Base-by-base conservation (phyloP, 2,329 filamentous ascomycete genomes). In the Ophiostoma populinum region DNA sequence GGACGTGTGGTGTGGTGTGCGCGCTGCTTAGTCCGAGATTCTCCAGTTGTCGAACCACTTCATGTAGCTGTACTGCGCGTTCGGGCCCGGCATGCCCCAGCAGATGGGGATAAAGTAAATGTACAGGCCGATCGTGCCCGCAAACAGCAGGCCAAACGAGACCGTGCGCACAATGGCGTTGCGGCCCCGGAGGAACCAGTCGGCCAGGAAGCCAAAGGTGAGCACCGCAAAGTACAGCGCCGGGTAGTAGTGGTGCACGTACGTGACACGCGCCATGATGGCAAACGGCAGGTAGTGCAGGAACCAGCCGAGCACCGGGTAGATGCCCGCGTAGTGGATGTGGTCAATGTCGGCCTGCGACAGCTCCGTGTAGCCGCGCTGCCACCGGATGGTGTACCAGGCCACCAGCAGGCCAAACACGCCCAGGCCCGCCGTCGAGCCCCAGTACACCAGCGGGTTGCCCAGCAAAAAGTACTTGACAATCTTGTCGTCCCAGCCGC, bases 211-310 rank as follows among this genome's bases (percentile, higher is more conserved):
- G 36, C 86, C 87, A 42, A 86, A 73, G 12, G 71, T 73, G 30
- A 98, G 63, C 45, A 98, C 93, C 48, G 90, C 86, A 55, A 95
- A 98, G 64, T 95, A 98, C 9, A 98, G 71, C 8, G 90, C 90
- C 9, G 90, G 90, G 57, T 95, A 98, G 65, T 98, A 98, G 62
- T 98, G 90, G 57, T 98, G 90, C 36, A 98, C 90, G 51, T 98
- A 98, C 12, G 90, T 98, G 41, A 98, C 90, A 66, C 90, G 82
- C 9, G 85, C 90, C 92, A 98, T 98, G 51, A 90, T 74, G 49
- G 93, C 72, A 57, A 95, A 98, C 1, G 90, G 90, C 42, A 93
- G 61, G 55, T 94, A 98, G 60, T 98, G 90, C 32, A 98, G 67
- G 57, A 93, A 76, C 90, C 90, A 98, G 42, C 90, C 90, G 37